Evolutionary conservation across 2,329 filamentous ascomycete species (phyloP), one percentile per base, ranked within the genome.

Genomic region (Fusarium nodosum): DNA sequence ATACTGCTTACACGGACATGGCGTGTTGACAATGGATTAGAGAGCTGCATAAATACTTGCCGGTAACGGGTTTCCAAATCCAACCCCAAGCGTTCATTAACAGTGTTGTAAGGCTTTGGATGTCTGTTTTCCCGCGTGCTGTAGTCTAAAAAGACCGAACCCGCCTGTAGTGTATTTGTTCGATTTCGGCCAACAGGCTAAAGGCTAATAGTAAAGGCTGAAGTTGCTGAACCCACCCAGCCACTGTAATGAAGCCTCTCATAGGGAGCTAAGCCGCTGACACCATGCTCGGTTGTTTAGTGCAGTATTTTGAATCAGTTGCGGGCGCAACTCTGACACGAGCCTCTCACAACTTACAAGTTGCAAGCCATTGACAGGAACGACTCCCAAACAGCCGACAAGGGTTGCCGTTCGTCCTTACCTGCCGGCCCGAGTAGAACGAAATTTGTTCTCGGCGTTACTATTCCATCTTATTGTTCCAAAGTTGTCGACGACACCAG

Each of bases 291-390:
- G 63, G 57, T 60, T n/a, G 55, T 60, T 64, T 72, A 60, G 72
- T 64, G 68, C 63, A 67, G 58, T 51, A 64, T 52, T 65, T 72
- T 63, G 71, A 75, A 74, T 72, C 72, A 66, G 66, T 70, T 75
- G 73, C 72, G 73, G 71, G 71, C 73, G 73, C 71, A 75, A 68
- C 56, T 38, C 60, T 31, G 52, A 74, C 56, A 74, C 67, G 65
- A 74, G 66, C 70, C 59, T 66, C 63, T 69, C 56, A 64, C 44
- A 62, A 56, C 47, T 64, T 56, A 62, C 52, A 56, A 47, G 45
- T 69, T 51, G 38, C 64, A 62, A 60, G 48, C 51, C 56, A 70
- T 73, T 46, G 60, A 69, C 51, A 69, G 55, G 62, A 59, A 62
- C 64, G 54, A 64, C 57, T 41, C 45, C 44, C 51, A 60, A 47